phyloP scores from a whole-genome alignment of 139 green algal species.

The Coelastrella sp. region DNA sequence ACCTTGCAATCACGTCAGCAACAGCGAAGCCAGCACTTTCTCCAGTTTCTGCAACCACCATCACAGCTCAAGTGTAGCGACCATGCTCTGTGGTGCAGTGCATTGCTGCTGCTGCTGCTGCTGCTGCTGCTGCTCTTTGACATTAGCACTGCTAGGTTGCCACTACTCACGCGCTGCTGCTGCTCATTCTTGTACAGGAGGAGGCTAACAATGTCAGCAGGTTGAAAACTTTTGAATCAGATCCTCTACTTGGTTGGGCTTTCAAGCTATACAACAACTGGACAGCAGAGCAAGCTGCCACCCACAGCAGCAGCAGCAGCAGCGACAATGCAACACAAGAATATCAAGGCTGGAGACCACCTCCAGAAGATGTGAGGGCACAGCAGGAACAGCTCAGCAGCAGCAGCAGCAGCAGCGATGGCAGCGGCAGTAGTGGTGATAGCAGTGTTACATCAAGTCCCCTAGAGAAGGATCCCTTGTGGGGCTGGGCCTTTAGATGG shows the following conservation, averaged over 20 bases:
- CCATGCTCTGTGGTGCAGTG: too few species aligned
- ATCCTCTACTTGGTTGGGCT: neutral
- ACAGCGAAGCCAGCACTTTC: too few species aligned
- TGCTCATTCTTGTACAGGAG: neutral
- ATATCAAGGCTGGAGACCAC: neutral
- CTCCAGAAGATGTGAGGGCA: neutral
- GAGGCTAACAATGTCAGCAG: neutral
- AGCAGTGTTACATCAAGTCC: neutral
- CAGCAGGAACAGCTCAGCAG: neutral
- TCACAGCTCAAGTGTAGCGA: too few species aligned
- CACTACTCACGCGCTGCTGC: neutral
- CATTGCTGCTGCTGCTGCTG: too few species aligned
- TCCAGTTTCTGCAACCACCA: too few species aligned
- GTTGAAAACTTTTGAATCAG: neutral
- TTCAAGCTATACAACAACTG: neutral
- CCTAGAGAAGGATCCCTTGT: neutral
- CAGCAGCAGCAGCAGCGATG: neutral
- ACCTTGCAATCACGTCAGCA: too few species aligned
- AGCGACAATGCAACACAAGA: too few species aligned
- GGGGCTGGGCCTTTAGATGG: constrained; percentile 26
- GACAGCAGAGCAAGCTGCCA: neutral
- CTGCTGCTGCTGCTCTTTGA: too few species aligned
- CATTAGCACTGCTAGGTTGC: neutral
- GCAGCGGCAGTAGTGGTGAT: neutral
- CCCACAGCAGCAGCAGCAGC: neutral